Evolutionary conservation across 805 yeast species (phyloP).

Genomic region (Wilhelminamyces savonicus): DNA sequence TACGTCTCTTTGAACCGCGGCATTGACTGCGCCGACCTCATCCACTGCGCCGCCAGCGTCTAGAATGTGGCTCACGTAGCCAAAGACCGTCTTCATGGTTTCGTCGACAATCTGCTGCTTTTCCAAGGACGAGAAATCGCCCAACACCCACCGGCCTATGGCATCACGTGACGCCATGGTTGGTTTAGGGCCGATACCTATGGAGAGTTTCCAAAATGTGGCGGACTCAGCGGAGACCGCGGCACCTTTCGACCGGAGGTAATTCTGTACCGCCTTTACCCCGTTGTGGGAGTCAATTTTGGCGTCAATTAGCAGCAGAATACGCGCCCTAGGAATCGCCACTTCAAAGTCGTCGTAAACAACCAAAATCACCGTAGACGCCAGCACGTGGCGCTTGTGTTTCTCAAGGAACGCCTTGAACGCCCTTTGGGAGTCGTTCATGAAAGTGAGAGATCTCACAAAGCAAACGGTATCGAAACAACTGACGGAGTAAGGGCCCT

Average conservation of each 20-base stretch:
- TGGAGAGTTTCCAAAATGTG: slow-evolving; percentile 24
- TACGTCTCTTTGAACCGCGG: slow-evolving; percentile 6
- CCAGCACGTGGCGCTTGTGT: slow-evolving; percentile 8
- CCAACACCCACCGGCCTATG: slow-evolving; percentile 29
- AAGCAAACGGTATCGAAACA: slow-evolving; percentile 16
- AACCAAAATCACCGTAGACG: slow-evolving; percentile 14
- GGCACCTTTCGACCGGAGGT: background rate
- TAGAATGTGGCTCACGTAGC: slow-evolving; percentile 16
- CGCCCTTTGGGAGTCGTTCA: slow-evolving; percentile 34
- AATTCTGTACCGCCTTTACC: slow-evolving; percentile 18
- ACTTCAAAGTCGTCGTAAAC: slow-evolving; percentile 36
- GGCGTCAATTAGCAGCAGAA: slow-evolving; percentile 23
- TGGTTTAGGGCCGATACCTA: slow-evolving; percentile 41
- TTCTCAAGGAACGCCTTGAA: slow-evolving; percentile 17
- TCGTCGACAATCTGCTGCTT: slow-evolving; percentile 11
- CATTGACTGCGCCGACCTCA: slow-evolving; percentile 23
- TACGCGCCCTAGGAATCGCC: slow-evolving; percentile 21
- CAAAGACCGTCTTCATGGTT: slow-evolving; percentile 9
- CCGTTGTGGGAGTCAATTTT: slow-evolving; percentile 38
- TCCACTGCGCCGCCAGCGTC: slow-evolving; percentile 15
- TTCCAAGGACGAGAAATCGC: slow-evolving; percentile 22
- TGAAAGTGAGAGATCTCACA: slow-evolving; percentile 31
- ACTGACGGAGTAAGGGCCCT: slow-evolving; percentile 22
- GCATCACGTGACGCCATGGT: background rate
- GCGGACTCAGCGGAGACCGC: slow-evolving; percentile 1